Percentiles rank a stretch among this genome's conserved stretches.
Conservation (phyloP, 441 rosid genomes). For the Euphorbia schlechtendalii region DNA sequence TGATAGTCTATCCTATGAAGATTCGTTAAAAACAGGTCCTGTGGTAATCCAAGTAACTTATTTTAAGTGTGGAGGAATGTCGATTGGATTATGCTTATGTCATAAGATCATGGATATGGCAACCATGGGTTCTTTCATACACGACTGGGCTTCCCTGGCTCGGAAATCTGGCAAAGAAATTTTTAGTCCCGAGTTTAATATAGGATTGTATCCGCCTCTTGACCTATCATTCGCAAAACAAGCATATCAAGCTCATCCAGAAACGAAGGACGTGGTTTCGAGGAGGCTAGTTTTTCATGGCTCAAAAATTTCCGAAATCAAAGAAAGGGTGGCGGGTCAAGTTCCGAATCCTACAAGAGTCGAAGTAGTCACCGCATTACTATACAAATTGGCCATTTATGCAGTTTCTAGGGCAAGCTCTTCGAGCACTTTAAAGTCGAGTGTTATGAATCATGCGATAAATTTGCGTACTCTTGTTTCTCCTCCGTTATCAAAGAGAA, state of each 20-base stretch:
- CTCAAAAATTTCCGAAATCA: constrained; percentile 12
- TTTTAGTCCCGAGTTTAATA: background rate
- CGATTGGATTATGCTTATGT: background rate
- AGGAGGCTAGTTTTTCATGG: background rate
- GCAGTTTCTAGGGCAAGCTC: constrained; percentile 18
- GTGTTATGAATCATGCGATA: no score
- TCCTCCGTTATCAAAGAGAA: no score
- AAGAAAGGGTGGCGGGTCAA: constrained; percentile 9
- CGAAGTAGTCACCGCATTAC: constrained; percentile 30
- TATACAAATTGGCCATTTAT: constrained; percentile 23
- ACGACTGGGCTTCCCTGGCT: no score
- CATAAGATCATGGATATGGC: background rate
- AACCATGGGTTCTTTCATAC: no score
- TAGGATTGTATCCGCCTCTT: background rate
- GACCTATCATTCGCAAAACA: background rate
- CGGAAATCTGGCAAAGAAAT: background rate
- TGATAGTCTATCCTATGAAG: background rate
- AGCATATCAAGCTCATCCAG: no score
- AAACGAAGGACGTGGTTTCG: no score
- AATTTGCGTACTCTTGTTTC: background rate
- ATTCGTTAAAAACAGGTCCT: background rate
- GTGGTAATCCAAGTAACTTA: constrained; percentile 23
- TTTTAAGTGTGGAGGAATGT: constrained; percentile 26
- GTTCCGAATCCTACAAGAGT: constrained; percentile 30
- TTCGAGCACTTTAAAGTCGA: background rate